Conservation (phyloP, 169 alveolate species). For the Plasmodium vivax region DNA sequence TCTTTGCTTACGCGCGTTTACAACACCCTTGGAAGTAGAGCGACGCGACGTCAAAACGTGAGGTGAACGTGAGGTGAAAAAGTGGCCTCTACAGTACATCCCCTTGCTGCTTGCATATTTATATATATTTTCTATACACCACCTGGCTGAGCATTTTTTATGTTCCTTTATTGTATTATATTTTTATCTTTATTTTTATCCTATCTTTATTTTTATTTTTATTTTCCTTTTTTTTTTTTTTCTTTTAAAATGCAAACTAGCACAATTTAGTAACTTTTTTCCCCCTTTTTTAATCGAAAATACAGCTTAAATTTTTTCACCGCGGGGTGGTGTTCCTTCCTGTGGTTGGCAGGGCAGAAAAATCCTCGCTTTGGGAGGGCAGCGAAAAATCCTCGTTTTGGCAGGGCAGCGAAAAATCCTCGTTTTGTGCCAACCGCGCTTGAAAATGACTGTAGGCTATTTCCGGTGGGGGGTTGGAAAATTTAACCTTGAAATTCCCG, state of each 20-base stretch:
- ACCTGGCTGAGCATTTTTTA: neutral
- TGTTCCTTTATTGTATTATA: neutral
- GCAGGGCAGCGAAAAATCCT: neutral
- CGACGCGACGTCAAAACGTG: neutral
- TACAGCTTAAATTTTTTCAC: neutral
- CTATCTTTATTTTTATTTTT: too few species aligned
- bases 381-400: too few species aligned
- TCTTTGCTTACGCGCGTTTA: neutral
- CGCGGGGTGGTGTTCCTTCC: neutral
- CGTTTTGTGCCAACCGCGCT: neutral
- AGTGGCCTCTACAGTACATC: neutral
- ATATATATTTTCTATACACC: neutral
- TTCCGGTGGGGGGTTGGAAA: neutral
- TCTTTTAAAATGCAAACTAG: conserved; percentile 3
- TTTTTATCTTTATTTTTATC: neutral
- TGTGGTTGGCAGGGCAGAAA: neutral
- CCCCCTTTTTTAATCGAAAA: neutral
- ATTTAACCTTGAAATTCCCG: neutral
- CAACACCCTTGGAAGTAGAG: neutral
- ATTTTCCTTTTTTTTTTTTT: conserved; percentile 8
- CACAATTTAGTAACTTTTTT: conserved; percentile 35
- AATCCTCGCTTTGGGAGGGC: too few species aligned
- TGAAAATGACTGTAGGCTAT: neutral
- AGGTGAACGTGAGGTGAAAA: neutral
- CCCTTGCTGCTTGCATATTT: neutral